Evolutionary conservation across 2,329 filamentous ascomycete species (phyloP).

Genomic region (Ophiostoma angusticollis): DNA sequence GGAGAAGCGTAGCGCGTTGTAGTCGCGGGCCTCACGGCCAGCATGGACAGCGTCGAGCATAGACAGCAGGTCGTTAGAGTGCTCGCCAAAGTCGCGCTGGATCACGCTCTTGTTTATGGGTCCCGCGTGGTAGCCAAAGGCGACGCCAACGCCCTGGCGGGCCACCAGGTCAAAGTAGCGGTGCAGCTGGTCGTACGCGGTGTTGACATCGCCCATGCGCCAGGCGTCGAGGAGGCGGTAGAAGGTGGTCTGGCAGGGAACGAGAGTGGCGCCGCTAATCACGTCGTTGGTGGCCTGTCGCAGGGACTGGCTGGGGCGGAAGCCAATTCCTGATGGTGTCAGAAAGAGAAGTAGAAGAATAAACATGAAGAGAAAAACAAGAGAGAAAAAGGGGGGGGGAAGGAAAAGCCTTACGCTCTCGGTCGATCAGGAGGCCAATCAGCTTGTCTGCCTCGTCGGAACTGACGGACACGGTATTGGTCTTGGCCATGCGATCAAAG

Average conservation of each 20-base stretch:
- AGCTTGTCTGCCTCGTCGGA: slow-evolving; percentile 12
- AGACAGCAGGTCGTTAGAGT: slow-evolving; percentile 76
- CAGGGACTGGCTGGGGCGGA: slow-evolving; percentile 6
- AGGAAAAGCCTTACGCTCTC: slow-evolving; percentile 4
- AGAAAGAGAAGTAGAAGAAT: slow-evolving; percentile 8
- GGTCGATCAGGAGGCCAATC: slow-evolving; percentile 10
- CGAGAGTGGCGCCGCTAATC: slow-evolving; percentile 5
- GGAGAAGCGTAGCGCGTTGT: slow-evolving; percentile 84
- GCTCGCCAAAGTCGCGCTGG: slow-evolving; percentile 89
- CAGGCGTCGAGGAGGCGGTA: slow-evolving; percentile 63
- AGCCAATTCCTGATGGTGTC: slow-evolving; percentile 7
- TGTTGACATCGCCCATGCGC: slow-evolving; percentile 80
- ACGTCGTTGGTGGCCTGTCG: slow-evolving; percentile 5
- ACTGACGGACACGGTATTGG: slow-evolving; percentile 6
- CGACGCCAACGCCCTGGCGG: slow-evolving; percentile 69
- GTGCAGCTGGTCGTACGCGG: slow-evolving; percentile 81
- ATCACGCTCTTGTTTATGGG: slow-evolving; percentile 85
- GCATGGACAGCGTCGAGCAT: slow-evolving; percentile 93
- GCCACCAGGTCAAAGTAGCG: slow-evolving; percentile 88
- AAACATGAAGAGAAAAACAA: background rate
- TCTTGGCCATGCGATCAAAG: slow-evolving; percentile 11
- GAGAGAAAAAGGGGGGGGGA: no score
- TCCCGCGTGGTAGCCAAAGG: slow-evolving; percentile 80
- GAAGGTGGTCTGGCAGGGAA: slow-evolving; percentile 34
- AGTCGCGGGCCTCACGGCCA: slow-evolving; percentile 87